Evolutionary conservation across 176 grass and related monocot species (phyloP).

Genomic region (Oryza coarctata): DNA sequence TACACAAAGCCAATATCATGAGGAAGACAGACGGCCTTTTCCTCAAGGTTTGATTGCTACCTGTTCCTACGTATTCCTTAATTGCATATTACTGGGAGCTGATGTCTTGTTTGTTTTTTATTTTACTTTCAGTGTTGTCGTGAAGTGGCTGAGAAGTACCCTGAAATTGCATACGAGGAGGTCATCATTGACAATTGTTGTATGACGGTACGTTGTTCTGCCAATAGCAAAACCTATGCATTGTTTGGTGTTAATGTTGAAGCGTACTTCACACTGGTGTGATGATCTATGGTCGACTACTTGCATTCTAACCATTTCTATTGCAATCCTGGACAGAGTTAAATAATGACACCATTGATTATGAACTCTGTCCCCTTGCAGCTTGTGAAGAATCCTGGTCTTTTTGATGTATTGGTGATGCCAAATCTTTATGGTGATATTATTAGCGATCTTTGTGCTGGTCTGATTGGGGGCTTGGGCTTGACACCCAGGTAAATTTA

Average conservation of each 20-base stretch:
- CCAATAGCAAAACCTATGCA: background rate
- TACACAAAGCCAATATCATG: conserved; percentile 99
- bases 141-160: conserved; percentile 96
- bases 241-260: conserved; percentile 4
- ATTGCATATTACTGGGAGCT: conserved; percentile 12
- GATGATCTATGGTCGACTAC: background rate
- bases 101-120: conserved; percentile 10
- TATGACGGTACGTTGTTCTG: conserved; percentile 75
- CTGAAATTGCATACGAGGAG: conserved; percentile 89
- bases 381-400: conserved; percentile 87
- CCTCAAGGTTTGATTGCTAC: conserved; percentile 64
- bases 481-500: conserved; percentile 85
- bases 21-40: conserved; percentile 99
- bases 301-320: background rate
- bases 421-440: conserved; percentile 99
- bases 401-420: conserved; percentile 98
- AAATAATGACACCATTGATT: background rate
- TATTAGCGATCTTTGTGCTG: conserved; percentile 97
- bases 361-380: conserved; percentile 39
- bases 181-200: conserved; percentile 98
- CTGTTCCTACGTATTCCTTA: conserved; percentile 19
- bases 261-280: background rate
- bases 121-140: conserved; percentile 76
- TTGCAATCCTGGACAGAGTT: background rate
- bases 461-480: conserved; percentile 88